These are phyloP conservation scores for Trebouxia sp. DNA, from an alignment of 139 green algal species.

Conservation along the genomic window DNA sequence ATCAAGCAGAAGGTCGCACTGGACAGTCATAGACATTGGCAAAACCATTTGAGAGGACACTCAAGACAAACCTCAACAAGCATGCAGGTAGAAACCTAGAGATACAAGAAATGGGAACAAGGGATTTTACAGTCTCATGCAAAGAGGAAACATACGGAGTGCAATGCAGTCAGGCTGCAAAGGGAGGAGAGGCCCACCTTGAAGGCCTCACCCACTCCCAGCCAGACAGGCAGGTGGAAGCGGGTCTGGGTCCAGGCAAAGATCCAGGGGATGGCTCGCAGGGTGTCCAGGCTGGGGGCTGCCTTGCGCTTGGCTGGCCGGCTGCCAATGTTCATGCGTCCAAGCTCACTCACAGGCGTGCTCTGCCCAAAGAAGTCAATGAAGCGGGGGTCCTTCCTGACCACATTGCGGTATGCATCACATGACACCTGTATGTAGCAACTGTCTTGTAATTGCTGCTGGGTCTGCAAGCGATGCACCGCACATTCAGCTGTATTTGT, in stretches of 20 bases:
- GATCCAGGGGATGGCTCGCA: conserved; percentile 99
- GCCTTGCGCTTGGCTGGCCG: conserved; percentile 60
- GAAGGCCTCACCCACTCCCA: conserved; percentile 93
- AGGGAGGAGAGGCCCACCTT: conserved; percentile 2
- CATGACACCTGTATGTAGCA: conserved; percentile 52
- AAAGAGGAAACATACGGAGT: no score
- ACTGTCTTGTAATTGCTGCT: no score
- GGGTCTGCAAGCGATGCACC: no score
- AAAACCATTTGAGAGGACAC: no score
- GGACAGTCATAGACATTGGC: no score
- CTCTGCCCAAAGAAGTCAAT: conserved; percentile 88
- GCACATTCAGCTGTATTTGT: no score
- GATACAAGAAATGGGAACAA: no score
- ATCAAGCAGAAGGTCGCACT: no score
- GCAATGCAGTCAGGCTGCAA: not conserved
- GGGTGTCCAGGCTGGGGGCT: conserved; percentile 81
- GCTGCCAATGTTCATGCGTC: conserved; percentile 96
- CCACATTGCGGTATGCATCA: conserved; percentile 66
- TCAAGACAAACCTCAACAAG: no score
- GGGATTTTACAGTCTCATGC: no score
- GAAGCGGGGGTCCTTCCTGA: conserved; percentile 71
- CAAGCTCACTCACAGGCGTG: conserved; percentile 94
- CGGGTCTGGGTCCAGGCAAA: conserved; percentile 98
- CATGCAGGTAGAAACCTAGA: no score
- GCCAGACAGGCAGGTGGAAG: conserved; percentile 96